Conservation (phyloP, 2,329 filamentous ascomycete species). For the Fusarium coffeatum region DNA sequence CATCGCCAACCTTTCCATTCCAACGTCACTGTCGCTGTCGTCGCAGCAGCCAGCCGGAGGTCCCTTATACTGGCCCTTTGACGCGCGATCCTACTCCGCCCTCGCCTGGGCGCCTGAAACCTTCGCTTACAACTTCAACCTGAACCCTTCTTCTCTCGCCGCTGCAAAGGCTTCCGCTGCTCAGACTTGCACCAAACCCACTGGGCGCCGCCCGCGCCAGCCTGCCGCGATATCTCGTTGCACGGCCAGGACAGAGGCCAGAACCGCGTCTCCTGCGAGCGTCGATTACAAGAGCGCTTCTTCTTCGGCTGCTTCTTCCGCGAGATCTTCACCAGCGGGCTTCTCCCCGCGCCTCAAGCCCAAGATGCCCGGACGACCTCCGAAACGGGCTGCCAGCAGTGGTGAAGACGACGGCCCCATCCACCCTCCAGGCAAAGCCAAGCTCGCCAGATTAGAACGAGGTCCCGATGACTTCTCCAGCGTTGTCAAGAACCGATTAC, state of each 20-base stretch:
- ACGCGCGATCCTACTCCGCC: slow-evolving; percentile 31
- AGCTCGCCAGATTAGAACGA: slow-evolving; percentile 62
- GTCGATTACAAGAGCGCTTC: slow-evolving; percentile 20
- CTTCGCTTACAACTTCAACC: slow-evolving; percentile 26
- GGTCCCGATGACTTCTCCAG: slow-evolving; percentile 64
- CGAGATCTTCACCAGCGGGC: slow-evolving; percentile 27
- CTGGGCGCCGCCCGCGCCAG: slow-evolving; percentile 44
- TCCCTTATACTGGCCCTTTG: slow-evolving; percentile 35
- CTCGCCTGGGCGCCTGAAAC: slow-evolving; percentile 39
- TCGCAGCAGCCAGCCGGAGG: slow-evolving; percentile 13
- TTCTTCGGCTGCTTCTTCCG: slow-evolving; percentile 22
- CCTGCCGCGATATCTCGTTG: slow-evolving; percentile 36
- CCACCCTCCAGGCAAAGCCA: slow-evolving; percentile 54
- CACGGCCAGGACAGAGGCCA: slow-evolving; percentile 29
- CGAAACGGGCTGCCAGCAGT: slow-evolving; percentile 41
- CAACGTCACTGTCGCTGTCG: slow-evolving; percentile 21
- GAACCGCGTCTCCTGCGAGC: slow-evolving; percentile 25
- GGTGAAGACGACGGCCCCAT: slow-evolving; percentile 50
- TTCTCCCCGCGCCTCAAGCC: slow-evolving; percentile 37
- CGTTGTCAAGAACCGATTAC: slow-evolving; percentile 66
- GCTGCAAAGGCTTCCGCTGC: slow-evolving; percentile 33
- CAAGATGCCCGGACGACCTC: slow-evolving; percentile 42
- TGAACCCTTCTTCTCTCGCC: slow-evolving; percentile 8
- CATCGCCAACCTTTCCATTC: slow-evolving; percentile 40
- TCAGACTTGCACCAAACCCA: slow-evolving; percentile 31